Evolutionary conservation across 1,139 yeast genomes (phyloP).

Genomic region (Saccharomyces hybrid): DNA sequence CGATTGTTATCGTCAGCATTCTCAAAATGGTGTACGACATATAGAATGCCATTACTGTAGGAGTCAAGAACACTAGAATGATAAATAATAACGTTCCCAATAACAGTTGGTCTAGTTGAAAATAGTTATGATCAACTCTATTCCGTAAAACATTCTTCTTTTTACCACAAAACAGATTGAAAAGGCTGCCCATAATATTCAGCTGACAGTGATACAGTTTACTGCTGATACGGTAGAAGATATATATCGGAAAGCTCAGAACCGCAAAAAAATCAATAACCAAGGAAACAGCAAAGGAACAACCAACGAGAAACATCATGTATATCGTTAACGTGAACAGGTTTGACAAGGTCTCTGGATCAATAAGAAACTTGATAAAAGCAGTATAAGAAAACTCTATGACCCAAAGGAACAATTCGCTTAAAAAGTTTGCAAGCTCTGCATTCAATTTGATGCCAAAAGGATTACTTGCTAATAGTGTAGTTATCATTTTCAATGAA

Average conservation of each 20-base stretch:
- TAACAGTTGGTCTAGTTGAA: conserved; percentile 78
- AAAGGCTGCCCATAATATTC: conserved; percentile 60
- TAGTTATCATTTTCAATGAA: conserved; percentile 43
- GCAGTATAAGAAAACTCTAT: conserved; percentile 55
- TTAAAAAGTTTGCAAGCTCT: conserved; percentile 78
- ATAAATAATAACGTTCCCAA: conserved; percentile 86
- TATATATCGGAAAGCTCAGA: conserved; percentile 61
- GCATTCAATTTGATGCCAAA: conserved; percentile 90
- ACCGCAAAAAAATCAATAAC: conserved; percentile 58
- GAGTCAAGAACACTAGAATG: conserved; percentile 66
- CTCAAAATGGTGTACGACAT: conserved; percentile 60
- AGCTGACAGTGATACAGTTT: conserved; percentile 73
- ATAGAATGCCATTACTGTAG: conserved; percentile 85
- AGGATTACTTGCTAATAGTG: conserved; percentile 83
- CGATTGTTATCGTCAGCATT: conserved; percentile 42
- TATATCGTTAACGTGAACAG: conserved; percentile 35
- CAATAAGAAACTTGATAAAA: conserved; percentile 23
- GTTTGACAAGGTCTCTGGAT: conserved; percentile 29
- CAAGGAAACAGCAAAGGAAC: conserved; percentile 62
- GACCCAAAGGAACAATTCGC: conserved; percentile 83
- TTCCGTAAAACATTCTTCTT: conserved; percentile 76
- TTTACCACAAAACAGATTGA: conserved; percentile 83
- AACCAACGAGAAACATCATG: conserved; percentile 47
- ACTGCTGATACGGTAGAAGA: conserved; percentile 74
- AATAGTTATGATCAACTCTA: conserved; percentile 78